These are phyloP conservation scores for Kregervanrija fluxuum DNA, from an alignment of 805 yeast species.

Conservation along the genomic window DNA sequence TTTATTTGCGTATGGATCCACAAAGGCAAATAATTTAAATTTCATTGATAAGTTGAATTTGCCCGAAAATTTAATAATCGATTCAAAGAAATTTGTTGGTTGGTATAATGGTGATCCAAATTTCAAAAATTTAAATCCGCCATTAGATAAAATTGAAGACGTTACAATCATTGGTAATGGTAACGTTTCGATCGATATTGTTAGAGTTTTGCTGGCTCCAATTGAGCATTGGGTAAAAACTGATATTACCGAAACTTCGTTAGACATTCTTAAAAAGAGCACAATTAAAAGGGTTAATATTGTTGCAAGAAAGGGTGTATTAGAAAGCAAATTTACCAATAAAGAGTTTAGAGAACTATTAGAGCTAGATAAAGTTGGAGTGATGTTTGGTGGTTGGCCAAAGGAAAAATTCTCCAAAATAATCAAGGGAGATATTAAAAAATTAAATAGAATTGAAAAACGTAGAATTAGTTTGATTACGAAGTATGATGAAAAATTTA, in stretches of 20 bases:
- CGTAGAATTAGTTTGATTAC: slow-evolving; percentile 59
- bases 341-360: slow-evolving; percentile 85
- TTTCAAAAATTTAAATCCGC: slow-evolving; percentile 40
- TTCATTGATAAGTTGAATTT: slow-evolving; percentile 28
- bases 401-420: slow-evolving; percentile 30
- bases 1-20: slow-evolving; percentile 78
- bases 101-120: slow-evolving; percentile 95
- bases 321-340: slow-evolving; percentile 84
- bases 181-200: slow-evolving; percentile 89
- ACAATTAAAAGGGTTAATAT: slow-evolving; percentile 59
- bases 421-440: slow-evolving; percentile 14
- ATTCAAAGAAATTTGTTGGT: slow-evolving; percentile 82
- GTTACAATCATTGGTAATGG: slow-evolving; percentile 94
- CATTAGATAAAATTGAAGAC: slow-evolving; percentile 50
- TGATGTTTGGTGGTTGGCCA: slow-evolving; percentile 40
- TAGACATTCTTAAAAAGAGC: slow-evolving; percentile 42
- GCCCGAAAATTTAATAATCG: slow-evolving; percentile 37
- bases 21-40: slow-evolving; percentile 43
- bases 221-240: slow-evolving; percentile 53
- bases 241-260: slow-evolving; percentile 64
- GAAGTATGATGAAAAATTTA: slow-evolving; percentile 32
- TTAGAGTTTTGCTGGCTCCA: slow-evolving; percentile 66
- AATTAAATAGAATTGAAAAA: slow-evolving; percentile 49
- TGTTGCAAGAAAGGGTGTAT: slow-evolving; percentile 79
- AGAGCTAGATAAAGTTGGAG: slow-evolving; percentile 44